These are phyloP conservation scores for Mucor racemosus DNA, from an alignment of 371 early-diverging fungal species.

Conservation along the genomic window DNA sequence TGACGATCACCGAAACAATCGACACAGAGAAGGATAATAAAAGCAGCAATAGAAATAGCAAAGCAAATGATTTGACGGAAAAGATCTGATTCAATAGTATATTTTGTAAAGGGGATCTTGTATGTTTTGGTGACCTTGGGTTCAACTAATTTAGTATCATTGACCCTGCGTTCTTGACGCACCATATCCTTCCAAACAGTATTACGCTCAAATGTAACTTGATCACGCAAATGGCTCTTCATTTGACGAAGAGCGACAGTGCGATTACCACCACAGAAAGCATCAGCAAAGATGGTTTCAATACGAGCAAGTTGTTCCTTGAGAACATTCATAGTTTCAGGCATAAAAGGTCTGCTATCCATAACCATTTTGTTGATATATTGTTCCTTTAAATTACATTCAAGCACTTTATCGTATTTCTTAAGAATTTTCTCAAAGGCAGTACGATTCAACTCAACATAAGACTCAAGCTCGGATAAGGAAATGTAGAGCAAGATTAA, in stretches of 20 bases:
- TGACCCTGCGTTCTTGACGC: slow-evolving; percentile 67
- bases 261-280: slow-evolving; percentile 59
- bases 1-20: slow-evolving; percentile 64
- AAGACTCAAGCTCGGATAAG: slow-evolving; percentile 86
- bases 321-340: slow-evolving; percentile 53
- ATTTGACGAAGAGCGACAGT: slow-evolving; percentile 67
- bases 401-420: slow-evolving; percentile 93
- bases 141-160: slow-evolving; percentile 54
- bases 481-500: slow-evolving; percentile 72
- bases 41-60: slow-evolving; percentile 55
- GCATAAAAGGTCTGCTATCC: slow-evolving; percentile 62
- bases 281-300: slow-evolving; percentile 67
- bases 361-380: slow-evolving; percentile 70
- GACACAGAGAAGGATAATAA: slow-evolving; percentile 60
- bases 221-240: slow-evolving; percentile 70
- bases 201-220: slow-evolving; percentile 79
- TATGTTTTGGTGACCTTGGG: slow-evolving; percentile 46
- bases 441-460: slow-evolving; percentile 88
- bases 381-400: slow-evolving; percentile 45
- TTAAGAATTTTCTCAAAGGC: slow-evolving; percentile 96
- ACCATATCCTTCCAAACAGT: slow-evolving; percentile 87
- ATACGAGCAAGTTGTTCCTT: slow-evolving; percentile 58
- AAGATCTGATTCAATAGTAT: slow-evolving; percentile 27
- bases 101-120: slow-evolving; percentile 46
- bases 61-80: slow-evolving; percentile 38